phyloP scores from a whole-genome alignment of 1,284 basidiomycete species.

The Ganoderma meredithae region DNA sequence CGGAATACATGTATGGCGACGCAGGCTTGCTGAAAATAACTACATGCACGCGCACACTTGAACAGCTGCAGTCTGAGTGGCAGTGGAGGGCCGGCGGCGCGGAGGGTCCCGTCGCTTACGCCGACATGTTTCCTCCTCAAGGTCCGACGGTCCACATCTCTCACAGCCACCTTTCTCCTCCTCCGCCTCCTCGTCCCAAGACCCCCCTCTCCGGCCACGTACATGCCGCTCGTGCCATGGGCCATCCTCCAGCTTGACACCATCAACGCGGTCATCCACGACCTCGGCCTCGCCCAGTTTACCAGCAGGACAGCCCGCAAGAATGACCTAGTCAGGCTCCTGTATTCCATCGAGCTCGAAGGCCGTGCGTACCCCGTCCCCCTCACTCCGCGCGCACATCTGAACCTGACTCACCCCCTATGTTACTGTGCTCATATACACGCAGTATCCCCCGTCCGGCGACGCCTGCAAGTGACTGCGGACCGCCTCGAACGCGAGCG shows the following conservation, averaged over 20 bases:
- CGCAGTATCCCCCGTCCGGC: constrained; percentile 23
- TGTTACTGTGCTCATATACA: background rate
- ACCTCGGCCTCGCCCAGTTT: constrained; percentile 34
- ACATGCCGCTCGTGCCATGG: constrained; percentile 37
- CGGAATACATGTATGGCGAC: background rate
- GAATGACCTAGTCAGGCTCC: constrained; percentile 22
- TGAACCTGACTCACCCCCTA: too few species aligned
- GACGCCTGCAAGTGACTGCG: constrained; percentile 11
- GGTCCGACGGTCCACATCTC: background rate
- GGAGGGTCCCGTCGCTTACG: background rate
- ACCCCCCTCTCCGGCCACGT: background rate
- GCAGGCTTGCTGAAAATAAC: background rate
- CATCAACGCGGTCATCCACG: constrained; percentile 36
- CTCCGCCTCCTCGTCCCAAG: background rate
- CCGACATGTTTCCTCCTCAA: background rate
- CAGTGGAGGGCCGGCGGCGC: background rate
- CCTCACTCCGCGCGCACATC: background rate
- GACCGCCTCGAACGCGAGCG: constrained; percentile 6
- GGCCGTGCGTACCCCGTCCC: constrained; percentile 26
- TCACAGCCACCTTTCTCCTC: background rate
- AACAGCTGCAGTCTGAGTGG: background rate
- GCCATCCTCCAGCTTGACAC: constrained; percentile 37
- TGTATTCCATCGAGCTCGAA: constrained; percentile 28
- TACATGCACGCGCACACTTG: too few species aligned
- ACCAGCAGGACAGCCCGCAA: constrained; percentile 7